Evolutionary conservation across 2,329 filamentous ascomycete species (phyloP).

Genomic region (Fusarium sp.): DNA sequence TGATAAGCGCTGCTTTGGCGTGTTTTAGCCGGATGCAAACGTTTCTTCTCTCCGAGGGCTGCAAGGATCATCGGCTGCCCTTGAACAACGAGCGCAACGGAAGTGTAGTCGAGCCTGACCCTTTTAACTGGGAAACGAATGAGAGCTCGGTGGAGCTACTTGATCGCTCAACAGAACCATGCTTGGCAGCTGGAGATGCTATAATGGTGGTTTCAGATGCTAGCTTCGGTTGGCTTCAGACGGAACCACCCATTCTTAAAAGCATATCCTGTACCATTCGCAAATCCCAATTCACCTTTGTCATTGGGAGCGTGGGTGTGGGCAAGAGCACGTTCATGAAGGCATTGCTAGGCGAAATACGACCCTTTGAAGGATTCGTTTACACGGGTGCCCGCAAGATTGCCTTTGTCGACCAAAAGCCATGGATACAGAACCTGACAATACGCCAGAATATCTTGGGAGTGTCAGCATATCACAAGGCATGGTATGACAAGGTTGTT

Average conservation of each 20-base stretch:
- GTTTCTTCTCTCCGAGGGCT: slow-evolving; percentile 19
- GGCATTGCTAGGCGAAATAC: slow-evolving; percentile 21
- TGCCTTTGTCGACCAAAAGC: slow-evolving; percentile 22
- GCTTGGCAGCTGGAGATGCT: not conserved
- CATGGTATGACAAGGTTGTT: slow-evolving; percentile 18
- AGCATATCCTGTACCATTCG: slow-evolving; percentile 15
- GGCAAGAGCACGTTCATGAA: slow-evolving; percentile 24
- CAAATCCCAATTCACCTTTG: slow-evolving; percentile 23
- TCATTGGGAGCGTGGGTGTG: slow-evolving; percentile 20
- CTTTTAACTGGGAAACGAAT: no score
- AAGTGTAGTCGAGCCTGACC: not conserved
- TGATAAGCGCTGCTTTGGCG: slow-evolving; percentile 11
- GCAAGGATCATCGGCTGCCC: slow-evolving; percentile 24
- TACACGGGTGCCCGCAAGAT: slow-evolving; percentile 14
- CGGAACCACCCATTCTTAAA: not conserved
- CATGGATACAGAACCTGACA: slow-evolving; percentile 26
- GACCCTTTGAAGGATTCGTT: slow-evolving; percentile 15
- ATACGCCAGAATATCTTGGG: slow-evolving; percentile 25
- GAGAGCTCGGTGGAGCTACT: slow-evolving; percentile 1
- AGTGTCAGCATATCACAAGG: slow-evolving; percentile 5
- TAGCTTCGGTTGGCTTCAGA: slow-evolving; percentile 9
- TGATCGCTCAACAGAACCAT: not conserved
- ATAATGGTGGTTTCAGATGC: slow-evolving; percentile 20
- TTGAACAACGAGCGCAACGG: not conserved
- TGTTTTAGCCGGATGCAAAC: slow-evolving; percentile 22